phyloP scores from a whole-genome alignment of 1,284 basidiomycete species.

The Farysia itapuensis region DNA sequence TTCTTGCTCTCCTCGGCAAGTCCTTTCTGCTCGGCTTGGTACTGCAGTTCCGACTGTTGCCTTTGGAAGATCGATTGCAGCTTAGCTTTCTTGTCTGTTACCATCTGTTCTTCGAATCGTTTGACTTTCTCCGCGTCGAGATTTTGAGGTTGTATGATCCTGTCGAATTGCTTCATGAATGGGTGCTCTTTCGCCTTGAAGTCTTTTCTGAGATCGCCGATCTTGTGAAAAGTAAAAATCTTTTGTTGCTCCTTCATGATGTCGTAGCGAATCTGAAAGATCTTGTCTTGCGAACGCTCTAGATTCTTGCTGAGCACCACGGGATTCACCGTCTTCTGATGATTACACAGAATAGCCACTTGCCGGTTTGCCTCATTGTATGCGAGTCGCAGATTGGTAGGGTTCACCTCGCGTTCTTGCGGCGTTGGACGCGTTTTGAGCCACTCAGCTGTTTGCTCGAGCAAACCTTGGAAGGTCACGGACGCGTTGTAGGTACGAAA shows the following conservation, averaged over 20 bases:
- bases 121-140: slow-evolving; percentile 87
- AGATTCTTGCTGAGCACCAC: slow-evolving; percentile 43
- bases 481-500: slow-evolving; percentile 61
- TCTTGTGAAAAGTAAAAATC: slow-evolving; percentile 63
- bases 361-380: slow-evolving; percentile 59
- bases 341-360: slow-evolving; percentile 59
- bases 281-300: slow-evolving; percentile 45
- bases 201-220: slow-evolving; percentile 66
- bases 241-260: slow-evolving; percentile 58
- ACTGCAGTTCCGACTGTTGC: slow-evolving; percentile 50
- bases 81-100: slow-evolving; percentile 67
- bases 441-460: slow-evolving; percentile 57
- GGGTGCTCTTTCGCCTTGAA: slow-evolving; percentile 66
- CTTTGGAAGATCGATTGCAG: slow-evolving; percentile 72
- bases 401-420: slow-evolving; percentile 51
- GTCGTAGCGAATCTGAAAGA: slow-evolving; percentile 54
- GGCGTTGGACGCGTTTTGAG: slow-evolving; percentile 43
- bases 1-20: slow-evolving; percentile 31
- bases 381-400: slow-evolving; percentile 50
- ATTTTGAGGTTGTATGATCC: slow-evolving; percentile 78
- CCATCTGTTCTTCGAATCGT: slow-evolving; percentile 74
- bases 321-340: slow-evolving; percentile 59
- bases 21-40: slow-evolving; percentile 41
- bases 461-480: slow-evolving; percentile 57
- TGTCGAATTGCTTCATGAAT: slow-evolving; percentile 63